Evolutionary conservation across 208 protist species (phyloP), one percentile per base, ranked within the genome.

Genomic region (Acanthamoeba polyphaga): DNA sequence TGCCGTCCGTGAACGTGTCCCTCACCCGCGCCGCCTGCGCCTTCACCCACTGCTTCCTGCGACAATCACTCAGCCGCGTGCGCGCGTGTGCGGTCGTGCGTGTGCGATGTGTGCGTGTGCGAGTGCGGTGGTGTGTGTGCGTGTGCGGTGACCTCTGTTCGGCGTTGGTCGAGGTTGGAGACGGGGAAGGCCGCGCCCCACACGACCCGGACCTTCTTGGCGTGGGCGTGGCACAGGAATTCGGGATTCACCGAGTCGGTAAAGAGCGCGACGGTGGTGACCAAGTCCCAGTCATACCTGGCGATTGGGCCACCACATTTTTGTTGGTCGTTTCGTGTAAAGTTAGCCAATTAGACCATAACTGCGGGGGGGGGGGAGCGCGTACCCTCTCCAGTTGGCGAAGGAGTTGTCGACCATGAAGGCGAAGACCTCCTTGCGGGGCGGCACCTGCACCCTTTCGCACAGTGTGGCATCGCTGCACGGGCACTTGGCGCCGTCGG

Each of bases 201-300:
- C 64, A 94, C 91, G 24, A 94, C 72, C 27, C 70, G 55, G 15
- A 85, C 68, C 60, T 78, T 78, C 46, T 78, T 93, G 38, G 91
- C 4, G 60, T 94, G 91, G 17, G 91, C 91, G 32, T 94, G 74
- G 70, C 91, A 94, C 22, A 94, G 43, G 9, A 94, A 70, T 70
- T 94, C 72, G 46, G 70, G 70, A 32, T 94, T n/a, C n/a, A 80
- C 29, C 3, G 55, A 29, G n/a, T 85, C 91, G 24, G 91, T 87
- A 27, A 94, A 94, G 70, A 94, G 49, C 6, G 70, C 70, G 17
- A 94, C 64, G n/a, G 91, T 94, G 9, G 91, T 94, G 29, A 94
- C 27, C 9, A 68, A 13, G 43, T 32, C 38, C 72, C 74, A 94
- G 91, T 94, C 91, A 66, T 94, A 94, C 51, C 74, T 94, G 32